These are phyloP conservation scores for Ceratocystis cubensis DNA, from an alignment of 2,329 filamentous ascomycete genomes.

Conservation along the genomic window DNA sequence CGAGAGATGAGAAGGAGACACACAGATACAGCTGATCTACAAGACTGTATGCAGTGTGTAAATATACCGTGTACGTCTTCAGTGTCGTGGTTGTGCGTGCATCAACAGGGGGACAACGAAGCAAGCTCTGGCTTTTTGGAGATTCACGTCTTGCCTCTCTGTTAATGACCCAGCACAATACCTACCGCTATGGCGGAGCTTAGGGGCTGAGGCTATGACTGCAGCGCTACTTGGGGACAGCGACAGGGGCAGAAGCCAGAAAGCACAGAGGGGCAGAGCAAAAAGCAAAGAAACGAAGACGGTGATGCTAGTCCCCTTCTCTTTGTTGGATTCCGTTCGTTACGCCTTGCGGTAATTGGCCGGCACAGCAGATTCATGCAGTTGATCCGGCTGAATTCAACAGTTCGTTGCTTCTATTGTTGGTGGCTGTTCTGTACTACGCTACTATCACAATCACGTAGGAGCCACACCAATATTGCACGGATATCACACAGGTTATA, in stretches of 20 bases:
- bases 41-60: neutral
- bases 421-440: neutral
- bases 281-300: too few relatives aligned
- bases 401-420: neutral
- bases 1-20: neutral
- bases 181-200: neutral
- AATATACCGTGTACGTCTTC: neutral
- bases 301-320: too few relatives aligned
- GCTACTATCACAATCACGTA: neutral
- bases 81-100: neutral
- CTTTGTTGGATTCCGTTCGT: too few relatives aligned
- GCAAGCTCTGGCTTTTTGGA: neutral
- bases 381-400: neutral
- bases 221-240: neutral
- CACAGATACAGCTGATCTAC: neutral
- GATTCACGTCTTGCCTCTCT: neutral
- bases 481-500: too few relatives aligned
- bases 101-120: neutral
- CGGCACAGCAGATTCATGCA: neutral
- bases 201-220: neutral
- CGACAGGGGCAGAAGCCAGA: too few relatives aligned
- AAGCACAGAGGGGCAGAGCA: too few relatives aligned
- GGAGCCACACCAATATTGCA: too few relatives aligned
- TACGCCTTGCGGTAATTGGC: neutral
- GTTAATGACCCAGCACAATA: neutral